Conservation (phyloP, 1,284 basidiomycete genomes). For the Apiotrichum akiyoshidainum region DNA sequence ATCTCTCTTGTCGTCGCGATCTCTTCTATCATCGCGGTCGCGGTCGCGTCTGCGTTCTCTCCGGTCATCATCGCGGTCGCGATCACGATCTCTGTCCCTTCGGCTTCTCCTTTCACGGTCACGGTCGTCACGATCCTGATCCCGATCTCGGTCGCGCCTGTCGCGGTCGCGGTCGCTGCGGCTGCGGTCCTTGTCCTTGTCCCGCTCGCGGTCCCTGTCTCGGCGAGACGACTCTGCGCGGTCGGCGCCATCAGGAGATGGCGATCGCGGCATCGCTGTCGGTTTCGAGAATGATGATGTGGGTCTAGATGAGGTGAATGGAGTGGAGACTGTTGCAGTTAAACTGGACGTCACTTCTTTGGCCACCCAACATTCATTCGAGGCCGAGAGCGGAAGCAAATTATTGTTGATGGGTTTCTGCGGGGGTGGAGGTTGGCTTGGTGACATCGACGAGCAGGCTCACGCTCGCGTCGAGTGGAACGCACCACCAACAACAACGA, state of each 20-base stretch:
- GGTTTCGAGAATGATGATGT: background rate
- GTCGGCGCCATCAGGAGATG: background rate
- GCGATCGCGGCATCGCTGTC: background rate
- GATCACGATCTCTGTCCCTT: conserved; percentile 7
- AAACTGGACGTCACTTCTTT: background rate
- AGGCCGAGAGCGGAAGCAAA: conserved; percentile 2
- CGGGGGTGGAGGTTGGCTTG: background rate
- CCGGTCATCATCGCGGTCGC: conserved; percentile 5
- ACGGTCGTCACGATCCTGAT: conserved; percentile 15
- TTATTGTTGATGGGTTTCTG: background rate
- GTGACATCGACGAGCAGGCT: no score
- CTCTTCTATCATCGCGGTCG: no score
- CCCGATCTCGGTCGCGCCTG: conserved; percentile 25
- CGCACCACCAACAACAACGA: background rate
- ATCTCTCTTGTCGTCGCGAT: conserved; percentile 15
- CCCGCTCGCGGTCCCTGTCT: conserved; percentile 13
- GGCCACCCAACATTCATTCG: background rate
- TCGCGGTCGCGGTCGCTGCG: conserved; percentile 26
- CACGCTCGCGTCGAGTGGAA: no score
- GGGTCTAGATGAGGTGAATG: background rate
- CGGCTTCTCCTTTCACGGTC: conserved; percentile 3
- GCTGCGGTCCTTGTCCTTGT: conserved; percentile 15
- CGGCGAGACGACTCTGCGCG: conserved; percentile 15
- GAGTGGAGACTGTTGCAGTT: background rate
- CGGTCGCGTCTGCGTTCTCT: conserved; percentile 13